phyloP scores from a whole-genome alignment of 352 stramenopile genomes.

The Pythium volutum region DNA sequence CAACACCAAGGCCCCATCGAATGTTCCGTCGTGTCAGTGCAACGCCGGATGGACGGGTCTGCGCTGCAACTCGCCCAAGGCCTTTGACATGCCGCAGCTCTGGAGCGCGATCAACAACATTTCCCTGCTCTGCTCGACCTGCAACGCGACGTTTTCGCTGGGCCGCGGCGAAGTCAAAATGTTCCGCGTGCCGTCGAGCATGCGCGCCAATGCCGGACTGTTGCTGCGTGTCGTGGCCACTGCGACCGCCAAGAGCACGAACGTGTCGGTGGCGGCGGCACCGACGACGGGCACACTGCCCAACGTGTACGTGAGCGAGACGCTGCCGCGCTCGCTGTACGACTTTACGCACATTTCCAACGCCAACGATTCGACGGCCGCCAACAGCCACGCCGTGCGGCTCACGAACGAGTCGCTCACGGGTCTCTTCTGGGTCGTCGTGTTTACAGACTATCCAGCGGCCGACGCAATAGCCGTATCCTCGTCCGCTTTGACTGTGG shows the following conservation, averaged over 20 bases:
- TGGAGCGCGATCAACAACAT: slow-evolving; percentile 55
- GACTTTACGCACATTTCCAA: slow-evolving; percentile 70
- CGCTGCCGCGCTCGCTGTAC: slow-evolving; percentile 64
- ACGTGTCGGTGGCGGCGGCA: no score
- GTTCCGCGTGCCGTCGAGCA: slow-evolving; percentile 59
- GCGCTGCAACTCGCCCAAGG: slow-evolving; percentile 52
- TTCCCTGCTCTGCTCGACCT: slow-evolving; percentile 52
- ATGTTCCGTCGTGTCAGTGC: slow-evolving; percentile 45
- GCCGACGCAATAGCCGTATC: not conserved
- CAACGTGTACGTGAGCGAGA: slow-evolving; percentile 72
- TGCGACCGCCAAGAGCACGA: slow-evolving; percentile 4
- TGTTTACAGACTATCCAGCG: slow-evolving; percentile 59
- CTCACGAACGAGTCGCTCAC: slow-evolving; percentile 52
- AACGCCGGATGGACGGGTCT: slow-evolving; percentile 56
- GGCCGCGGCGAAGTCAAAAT: slow-evolving; percentile 48
- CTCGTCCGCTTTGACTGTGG: not conserved
- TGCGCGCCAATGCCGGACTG: slow-evolving; percentile 49
- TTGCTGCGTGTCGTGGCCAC: slow-evolving; percentile 21
- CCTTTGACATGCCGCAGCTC: slow-evolving; percentile 54
- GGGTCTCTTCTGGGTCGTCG: slow-evolving; percentile 69
- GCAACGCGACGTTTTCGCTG: slow-evolving; percentile 42
- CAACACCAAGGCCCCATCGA: not conserved
- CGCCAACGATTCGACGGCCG: slow-evolving; percentile 18
- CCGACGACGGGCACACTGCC: slow-evolving; percentile 25
- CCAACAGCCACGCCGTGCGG: slow-evolving; percentile 34